Conservation (phyloP, 345 rosid genomes). For the Triadica sebifera region DNA sequence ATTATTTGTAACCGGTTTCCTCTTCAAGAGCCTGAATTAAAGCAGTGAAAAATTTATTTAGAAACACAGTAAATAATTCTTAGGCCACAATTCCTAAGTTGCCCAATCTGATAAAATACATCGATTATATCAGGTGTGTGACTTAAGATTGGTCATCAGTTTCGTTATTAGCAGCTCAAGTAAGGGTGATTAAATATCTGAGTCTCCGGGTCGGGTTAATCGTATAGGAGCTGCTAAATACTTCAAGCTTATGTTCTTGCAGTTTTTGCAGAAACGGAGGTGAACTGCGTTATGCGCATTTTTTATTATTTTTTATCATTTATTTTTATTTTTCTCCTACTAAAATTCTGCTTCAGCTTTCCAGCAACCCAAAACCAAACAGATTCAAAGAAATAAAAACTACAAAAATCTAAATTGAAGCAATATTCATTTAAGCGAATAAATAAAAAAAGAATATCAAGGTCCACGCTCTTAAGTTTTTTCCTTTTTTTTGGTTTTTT, state of each 20-base stretch:
- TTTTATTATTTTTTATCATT: too few species aligned
- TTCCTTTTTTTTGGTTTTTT: too few species aligned
- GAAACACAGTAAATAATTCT: neutral
- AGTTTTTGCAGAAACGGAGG: neutral
- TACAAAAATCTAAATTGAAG: too few species aligned
- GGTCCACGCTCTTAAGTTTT: neutral
- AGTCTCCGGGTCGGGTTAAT: neutral
- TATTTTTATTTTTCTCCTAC: neutral
- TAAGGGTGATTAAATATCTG: too few species aligned
- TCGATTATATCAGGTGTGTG: neutral
- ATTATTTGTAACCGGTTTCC: neutral
- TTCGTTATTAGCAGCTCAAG: neutral
- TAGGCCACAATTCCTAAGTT: too few species aligned
- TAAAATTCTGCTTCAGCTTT: conserved; percentile 4
- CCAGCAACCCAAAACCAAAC: conserved; percentile 7
- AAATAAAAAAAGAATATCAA: neutral
- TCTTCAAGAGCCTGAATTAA: neutral
- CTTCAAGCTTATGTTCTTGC: neutral
- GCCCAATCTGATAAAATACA: too few species aligned
- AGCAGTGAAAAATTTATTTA: too few species aligned
- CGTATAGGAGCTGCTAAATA: neutral
- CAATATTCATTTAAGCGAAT: too few species aligned
- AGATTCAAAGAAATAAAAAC: too few species aligned
- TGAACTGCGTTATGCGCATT: neutral
- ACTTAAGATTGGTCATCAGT: neutral